phyloP scores from a whole-genome alignment of 306 rosid genomes.

The Prunus salicina region DNA sequence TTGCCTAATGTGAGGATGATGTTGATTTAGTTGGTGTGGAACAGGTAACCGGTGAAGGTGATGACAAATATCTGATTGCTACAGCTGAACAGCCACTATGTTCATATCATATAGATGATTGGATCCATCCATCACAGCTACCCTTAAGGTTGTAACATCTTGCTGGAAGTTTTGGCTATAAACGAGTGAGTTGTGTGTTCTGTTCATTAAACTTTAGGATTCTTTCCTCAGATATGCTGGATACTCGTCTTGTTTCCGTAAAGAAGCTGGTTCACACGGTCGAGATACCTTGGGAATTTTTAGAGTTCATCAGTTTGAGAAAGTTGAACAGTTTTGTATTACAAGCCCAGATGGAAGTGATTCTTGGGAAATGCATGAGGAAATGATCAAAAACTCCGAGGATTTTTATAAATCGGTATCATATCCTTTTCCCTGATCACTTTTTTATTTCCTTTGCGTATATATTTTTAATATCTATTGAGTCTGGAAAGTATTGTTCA shows the following conservation, averaged over 20 bases:
- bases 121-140: constrained; percentile 94
- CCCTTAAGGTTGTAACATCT: constrained; percentile 64
- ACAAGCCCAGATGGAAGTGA: constrained; percentile 80
- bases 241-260: constrained; percentile 93
- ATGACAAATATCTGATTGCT: constrained; percentile 95
- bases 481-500: background rate
- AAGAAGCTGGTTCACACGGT: constrained; percentile 98
- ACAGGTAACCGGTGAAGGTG: constrained; percentile 98
- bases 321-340: constrained; percentile 89
- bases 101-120: constrained; percentile 83
- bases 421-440: background rate
- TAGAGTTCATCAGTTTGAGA: constrained; percentile 95
- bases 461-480: background rate
- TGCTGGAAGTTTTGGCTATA: background rate
- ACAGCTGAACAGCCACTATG: constrained; percentile 96
- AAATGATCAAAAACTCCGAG: constrained; percentile 88
- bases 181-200: background rate
- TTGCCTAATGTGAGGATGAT: background rate
- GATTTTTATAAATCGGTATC: constrained; percentile 75
- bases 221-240: constrained; percentile 74
- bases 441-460: background rate
- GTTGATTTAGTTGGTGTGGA: constrained; percentile 6
- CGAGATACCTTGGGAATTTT: constrained; percentile 95
- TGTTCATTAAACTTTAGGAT: constrained; percentile 1
- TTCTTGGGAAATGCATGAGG: constrained; percentile 96